Evolutionary conservation across 495 filamentous ascomycete species (phyloP).

Genomic region (Penicillium lividum): DNA sequence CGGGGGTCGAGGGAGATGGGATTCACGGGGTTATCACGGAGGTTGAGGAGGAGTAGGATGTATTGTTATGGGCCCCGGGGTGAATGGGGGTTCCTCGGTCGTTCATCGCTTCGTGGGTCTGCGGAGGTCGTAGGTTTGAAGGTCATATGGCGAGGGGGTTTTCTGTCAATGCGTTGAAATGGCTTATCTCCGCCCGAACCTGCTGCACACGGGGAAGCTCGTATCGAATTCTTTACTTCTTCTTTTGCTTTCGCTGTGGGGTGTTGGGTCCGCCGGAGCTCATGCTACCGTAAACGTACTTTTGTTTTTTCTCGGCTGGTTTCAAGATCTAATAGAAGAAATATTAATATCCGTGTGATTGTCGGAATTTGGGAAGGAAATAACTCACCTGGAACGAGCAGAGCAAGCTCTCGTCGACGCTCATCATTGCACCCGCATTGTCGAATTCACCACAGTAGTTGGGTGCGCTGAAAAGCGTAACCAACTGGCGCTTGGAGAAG

Average conservation of each 20-base stretch:
- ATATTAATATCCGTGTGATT: slow-evolving; percentile 8
- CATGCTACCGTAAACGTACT: slow-evolving; percentile 95
- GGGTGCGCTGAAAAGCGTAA: slow-evolving; percentile 96
- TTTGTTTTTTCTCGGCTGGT: slow-evolving; percentile 99
- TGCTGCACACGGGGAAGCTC: slow-evolving; percentile 82
- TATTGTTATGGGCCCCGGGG: slow-evolving; percentile 20
- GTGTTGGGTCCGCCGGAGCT: slow-evolving; percentile 83
- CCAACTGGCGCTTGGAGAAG: slow-evolving; percentile 97
- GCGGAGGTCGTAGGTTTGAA: slow-evolving; percentile 23
- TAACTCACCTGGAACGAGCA: slow-evolving; percentile 92
- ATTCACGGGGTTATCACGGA: slow-evolving; percentile 17
- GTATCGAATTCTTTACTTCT: slow-evolving; percentile 77
- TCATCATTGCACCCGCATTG: slow-evolving; percentile 99
- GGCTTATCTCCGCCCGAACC: slow-evolving; percentile 93
- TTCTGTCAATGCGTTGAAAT: slow-evolving; percentile 24
- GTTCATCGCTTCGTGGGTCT: slow-evolving; percentile 36
- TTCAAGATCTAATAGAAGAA: slow-evolving; percentile 77
- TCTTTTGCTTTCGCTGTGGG: slow-evolving; percentile 89
- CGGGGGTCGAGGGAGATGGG: slow-evolving; percentile 11
- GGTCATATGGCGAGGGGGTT: slow-evolving; percentile 26
- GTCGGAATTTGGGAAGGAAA: slow-evolving; percentile 25
- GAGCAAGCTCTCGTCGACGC: slow-evolving; percentile 96
- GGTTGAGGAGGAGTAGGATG: slow-evolving; percentile 10
- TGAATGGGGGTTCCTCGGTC: slow-evolving; percentile 30
- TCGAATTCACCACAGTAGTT: slow-evolving; percentile 99